Conservation (phyloP, 2,329 filamentous ascomycete species). For the Ascochyta rabiei region DNA sequence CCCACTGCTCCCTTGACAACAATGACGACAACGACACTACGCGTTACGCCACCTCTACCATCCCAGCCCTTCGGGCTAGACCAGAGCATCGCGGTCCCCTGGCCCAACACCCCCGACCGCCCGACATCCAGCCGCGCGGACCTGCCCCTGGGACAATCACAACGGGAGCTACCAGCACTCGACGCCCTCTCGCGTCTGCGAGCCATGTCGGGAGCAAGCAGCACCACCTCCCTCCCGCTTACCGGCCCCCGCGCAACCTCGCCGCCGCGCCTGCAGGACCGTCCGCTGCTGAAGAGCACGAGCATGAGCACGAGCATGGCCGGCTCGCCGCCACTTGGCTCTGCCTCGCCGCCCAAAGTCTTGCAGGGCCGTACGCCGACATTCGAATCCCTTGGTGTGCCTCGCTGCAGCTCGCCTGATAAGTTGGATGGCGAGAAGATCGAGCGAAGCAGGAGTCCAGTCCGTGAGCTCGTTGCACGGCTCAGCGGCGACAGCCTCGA, state of each 20-base stretch:
- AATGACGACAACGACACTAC: background rate
- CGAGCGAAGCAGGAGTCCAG: constrained; percentile 1
- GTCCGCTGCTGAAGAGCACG: background rate
- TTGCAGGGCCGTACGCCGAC: constrained; percentile 2
- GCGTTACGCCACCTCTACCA: constrained; percentile 8
- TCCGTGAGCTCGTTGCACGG: constrained; percentile 17
- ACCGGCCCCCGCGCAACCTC: constrained; percentile 22
- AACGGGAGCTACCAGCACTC: background rate
- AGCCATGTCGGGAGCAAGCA: constrained; percentile 21
- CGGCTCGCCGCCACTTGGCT: background rate
- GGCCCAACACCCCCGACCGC: constrained; percentile 21
- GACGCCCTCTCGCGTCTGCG: constrained; percentile 5
- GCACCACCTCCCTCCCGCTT: constrained; percentile 31
- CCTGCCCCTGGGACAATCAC: background rate
- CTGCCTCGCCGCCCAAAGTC: background rate
- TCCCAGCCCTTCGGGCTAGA: constrained; percentile 11
- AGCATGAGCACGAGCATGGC: too few relatives aligned
- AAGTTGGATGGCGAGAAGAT: background rate
- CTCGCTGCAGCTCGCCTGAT: background rate
- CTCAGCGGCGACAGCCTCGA: constrained; percentile 21
- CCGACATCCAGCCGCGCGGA: constrained; percentile 7
- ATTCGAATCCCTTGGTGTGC: constrained; percentile 14
- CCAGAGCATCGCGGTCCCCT: constrained; percentile 15
- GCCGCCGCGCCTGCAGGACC: constrained; percentile 9
- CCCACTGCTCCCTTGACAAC: background rate